Base-by-base conservation (phyloP, 1,284 basidiomycete species). In the Sporisorium graminicola region DNA sequence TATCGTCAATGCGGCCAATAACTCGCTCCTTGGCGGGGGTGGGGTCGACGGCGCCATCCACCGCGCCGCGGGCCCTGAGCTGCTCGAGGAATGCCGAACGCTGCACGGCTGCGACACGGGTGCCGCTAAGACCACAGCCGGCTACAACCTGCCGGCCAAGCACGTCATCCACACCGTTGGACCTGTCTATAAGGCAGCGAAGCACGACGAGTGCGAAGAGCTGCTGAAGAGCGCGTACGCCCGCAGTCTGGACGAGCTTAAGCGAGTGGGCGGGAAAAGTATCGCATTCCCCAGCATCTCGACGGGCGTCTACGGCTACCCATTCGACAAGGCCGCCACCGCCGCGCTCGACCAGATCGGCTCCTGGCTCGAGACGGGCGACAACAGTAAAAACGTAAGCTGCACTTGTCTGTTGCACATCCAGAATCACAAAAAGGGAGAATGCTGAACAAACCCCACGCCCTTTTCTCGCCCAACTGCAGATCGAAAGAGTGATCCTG, bases 161-260 rank as follows among this genome's bases (percentile, higher is more conserved):
- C 88, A 91, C 72, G 88, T 98, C 62, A 93, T 97, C 20, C 96
- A 98, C 82, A 91, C 96, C 1, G 95, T 97, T 26, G 95, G 95
- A 12, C 94, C 94, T 0, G 86, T 94, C 2, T 96, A 94, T 26
- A 35, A 35, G 0, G 10, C 52, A 3, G 27, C 22, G 3, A 24
- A 33, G 6, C 57, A 44, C 13, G 40, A 44, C 0, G 54, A 78
- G 29, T 55, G 42, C 20, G 66, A 68, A 24, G 13, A n/a, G 5
- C 63, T 80, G 65, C 89, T 98, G 3, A 44, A 71, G 53, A 73
- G 61, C 18, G 80, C 81, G 12, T 85, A 85, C 63, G 46, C 67
- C 13, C 42, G 63, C 10, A 77, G 72, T 40, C 61, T 85, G 20
- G 67, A 81, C 5, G 66, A 75, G 22, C 72, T 79, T 0, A 65